Conservation (phyloP, 2,329 filamentous ascomycete genomes). For the Laburnicola sp. region DNA sequence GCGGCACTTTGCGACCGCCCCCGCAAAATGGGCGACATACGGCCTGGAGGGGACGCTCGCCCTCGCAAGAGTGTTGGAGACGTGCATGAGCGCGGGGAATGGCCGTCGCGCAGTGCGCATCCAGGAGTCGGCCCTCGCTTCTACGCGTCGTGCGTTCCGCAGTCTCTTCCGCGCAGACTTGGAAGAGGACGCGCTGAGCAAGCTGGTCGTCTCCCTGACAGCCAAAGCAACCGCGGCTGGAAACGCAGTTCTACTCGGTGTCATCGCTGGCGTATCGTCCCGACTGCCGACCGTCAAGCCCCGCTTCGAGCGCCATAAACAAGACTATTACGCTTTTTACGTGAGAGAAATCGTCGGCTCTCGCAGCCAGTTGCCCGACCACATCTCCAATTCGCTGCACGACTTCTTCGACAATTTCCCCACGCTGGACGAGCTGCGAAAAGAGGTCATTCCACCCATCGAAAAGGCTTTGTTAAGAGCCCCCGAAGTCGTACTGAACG, state of each 20-base stretch:
- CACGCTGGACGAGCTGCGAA: constrained; percentile 71
- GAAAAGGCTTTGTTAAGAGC: constrained; percentile 88
- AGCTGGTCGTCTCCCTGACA: constrained; percentile 68
- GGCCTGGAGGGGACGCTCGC: constrained; percentile 67
- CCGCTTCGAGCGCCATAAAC: constrained; percentile 67
- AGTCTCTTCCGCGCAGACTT: constrained; percentile 66
- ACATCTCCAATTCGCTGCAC: constrained; percentile 71
- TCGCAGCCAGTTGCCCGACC: constrained; percentile 67
- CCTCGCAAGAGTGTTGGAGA: constrained; percentile 74
- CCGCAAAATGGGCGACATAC: constrained; percentile 65
- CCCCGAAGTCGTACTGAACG: constrained; percentile 84
- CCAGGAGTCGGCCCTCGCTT: constrained; percentile 71
- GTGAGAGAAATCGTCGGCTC: constrained; percentile 83
- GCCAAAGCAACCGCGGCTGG: constrained; percentile 69
- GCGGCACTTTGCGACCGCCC: constrained; percentile 65
- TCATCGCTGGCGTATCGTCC: constrained; percentile 83
- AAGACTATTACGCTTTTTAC: constrained; percentile 79
- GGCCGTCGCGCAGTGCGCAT: constrained; percentile 55
- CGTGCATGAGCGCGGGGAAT: constrained; percentile 62
- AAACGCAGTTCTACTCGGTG: constrained; percentile 77
- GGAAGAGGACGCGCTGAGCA: constrained; percentile 63
- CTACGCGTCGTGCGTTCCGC: constrained; percentile 78
- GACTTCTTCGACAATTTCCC: constrained; percentile 84
- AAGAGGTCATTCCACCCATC: constrained; percentile 75
- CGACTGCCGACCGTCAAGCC: constrained; percentile 67